Evolutionary conservation across 2,329 filamentous ascomycete species (phyloP).

Genomic region (Scedosporium aurantiacum): DNA sequence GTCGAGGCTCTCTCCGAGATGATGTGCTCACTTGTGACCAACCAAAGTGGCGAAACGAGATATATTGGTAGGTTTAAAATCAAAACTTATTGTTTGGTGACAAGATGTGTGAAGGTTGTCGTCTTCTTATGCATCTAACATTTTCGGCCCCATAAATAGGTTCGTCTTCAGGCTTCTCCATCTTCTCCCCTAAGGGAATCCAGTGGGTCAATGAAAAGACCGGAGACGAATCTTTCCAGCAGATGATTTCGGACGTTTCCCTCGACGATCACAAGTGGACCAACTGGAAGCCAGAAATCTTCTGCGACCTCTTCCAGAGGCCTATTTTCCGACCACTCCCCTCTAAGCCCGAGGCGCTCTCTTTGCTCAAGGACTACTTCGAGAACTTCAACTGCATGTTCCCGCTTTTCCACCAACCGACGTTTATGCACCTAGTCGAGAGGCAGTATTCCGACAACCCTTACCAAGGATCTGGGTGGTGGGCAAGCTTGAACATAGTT

Average conservation of each 20-base stretch:
- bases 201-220: conserved; percentile 98
- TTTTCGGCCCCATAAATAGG: conserved; percentile 39
- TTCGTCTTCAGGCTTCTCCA: conserved; percentile 94
- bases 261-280: conserved; percentile 93
- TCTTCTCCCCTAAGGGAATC: conserved; percentile 95
- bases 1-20: conserved; percentile 88
- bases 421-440: conserved; percentile 95
- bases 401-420: conserved; percentile 91
- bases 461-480: conserved; percentile 94
- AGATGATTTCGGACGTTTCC: conserved; percentile 86
- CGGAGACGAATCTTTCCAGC: conserved; percentile 86
- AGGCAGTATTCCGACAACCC: conserved; percentile 86
- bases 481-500: conserved; percentile 90
- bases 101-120: not conserved
- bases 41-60: conserved; percentile 85
- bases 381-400: conserved; percentile 99
- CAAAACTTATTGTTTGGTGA: too few relatives aligned
- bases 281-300: conserved; percentile 97
- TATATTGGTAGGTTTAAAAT: conserved; percentile 63
- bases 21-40: conserved; percentile 97
- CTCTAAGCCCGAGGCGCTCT: conserved; percentile 75
- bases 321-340: conserved; percentile 76
- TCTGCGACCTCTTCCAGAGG: conserved; percentile 80
- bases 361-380: conserved; percentile 85
- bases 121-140: conserved; percentile 6